A percentile compares a stretch with the other conserved stretches of the same genome.
Conservation (phyloP, 768 basidiomycete genomes). For the Pholiota conissans region DNA sequence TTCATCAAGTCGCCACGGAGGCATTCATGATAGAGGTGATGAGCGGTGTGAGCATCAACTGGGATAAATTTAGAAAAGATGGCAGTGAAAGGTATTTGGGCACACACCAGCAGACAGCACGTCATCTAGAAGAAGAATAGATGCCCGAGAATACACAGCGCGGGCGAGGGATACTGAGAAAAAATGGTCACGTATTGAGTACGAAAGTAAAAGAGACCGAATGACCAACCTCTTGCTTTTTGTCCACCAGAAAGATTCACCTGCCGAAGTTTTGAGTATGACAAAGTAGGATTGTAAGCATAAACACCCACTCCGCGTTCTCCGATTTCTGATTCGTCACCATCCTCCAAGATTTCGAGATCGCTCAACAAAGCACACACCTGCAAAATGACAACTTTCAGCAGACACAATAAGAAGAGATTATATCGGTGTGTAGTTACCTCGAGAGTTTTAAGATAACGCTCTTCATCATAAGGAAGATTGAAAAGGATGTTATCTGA, state of each 20-base stretch:
- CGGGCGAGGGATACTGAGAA: constrained; percentile 51
- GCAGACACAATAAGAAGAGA: too few relatives aligned
- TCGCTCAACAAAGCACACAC: constrained; percentile 69
- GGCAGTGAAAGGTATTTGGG: background rate
- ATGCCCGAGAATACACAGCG: constrained; percentile 84
- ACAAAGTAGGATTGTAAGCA: too few relatives aligned
- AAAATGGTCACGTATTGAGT: background rate
- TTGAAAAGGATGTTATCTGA: constrained; percentile 73
- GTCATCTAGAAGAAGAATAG: constrained; percentile 81
- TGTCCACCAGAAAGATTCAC: constrained; percentile 61
- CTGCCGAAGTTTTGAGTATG: constrained; percentile 21
- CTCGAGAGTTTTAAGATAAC: constrained; percentile 78
- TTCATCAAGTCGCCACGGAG: constrained; percentile 80
- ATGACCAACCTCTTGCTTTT: constrained; percentile 56
- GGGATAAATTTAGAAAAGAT: constrained; percentile 3
- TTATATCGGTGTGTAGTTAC: constrained; percentile 41
- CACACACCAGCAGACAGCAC: constrained; percentile 56
- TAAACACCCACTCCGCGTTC: constrained; percentile 68
- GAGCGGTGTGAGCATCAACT: constrained; percentile 93
- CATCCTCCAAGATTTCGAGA: constrained; percentile 82
- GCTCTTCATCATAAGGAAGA: constrained; percentile 66
- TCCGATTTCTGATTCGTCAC: constrained; percentile 85
- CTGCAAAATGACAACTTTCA: constrained; percentile 30
- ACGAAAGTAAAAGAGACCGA: constrained; percentile 27
- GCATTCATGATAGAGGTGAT: constrained; percentile 83